phyloP scores from a whole-genome alignment of 1,139 yeast genomes.

The Yamadazyma membranifaciens region DNA sequence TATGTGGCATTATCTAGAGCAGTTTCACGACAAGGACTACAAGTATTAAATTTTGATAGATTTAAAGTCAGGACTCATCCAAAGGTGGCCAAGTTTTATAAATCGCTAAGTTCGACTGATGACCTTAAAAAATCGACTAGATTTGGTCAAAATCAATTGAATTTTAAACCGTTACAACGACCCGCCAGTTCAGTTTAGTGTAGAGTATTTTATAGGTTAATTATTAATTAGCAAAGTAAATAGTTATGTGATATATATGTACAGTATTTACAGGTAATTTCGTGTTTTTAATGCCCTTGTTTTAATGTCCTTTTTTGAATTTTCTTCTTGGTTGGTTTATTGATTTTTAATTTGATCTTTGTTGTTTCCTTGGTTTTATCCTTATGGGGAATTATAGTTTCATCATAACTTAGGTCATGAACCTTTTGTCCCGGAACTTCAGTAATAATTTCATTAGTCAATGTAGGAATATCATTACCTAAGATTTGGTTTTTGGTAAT shows the following conservation, averaged over 20 bases:
- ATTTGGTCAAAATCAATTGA: constrained; percentile 2
- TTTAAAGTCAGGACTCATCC: constrained; percentile 59
- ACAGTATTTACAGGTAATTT: not conserved
- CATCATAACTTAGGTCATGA: too few relatives aligned
- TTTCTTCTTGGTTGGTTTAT: not conserved
- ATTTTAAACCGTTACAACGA: not conserved
- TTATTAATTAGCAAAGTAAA: too few relatives aligned
- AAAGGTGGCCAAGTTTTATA: constrained; percentile 62
- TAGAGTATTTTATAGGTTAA: too few relatives aligned
- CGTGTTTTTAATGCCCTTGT: too few relatives aligned
- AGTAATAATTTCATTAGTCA: not conserved
- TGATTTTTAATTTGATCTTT: too few relatives aligned
- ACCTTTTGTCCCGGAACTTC: not conserved
- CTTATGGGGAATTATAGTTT: too few relatives aligned
- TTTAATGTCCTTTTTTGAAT: too few relatives aligned
- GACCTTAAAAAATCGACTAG: constrained; percentile 8
- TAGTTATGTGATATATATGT: constrained; percentile 1
- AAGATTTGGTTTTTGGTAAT: constrained; percentile 1
- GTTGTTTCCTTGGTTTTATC: too few relatives aligned
- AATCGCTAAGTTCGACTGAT: constrained; percentile 26
- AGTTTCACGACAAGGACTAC: constrained; percentile 73
- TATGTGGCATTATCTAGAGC: constrained; percentile 93
- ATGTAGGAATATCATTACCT: constrained; percentile 3
- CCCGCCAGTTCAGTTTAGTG: too few relatives aligned
- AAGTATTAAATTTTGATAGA: constrained; percentile 67